A percentile compares a stretch with the other conserved stretches of the same genome.
These are phyloP conservation scores for Eurotiales sp. DNA, from an alignment of 2,329 filamentous ascomycete genomes.

Conservation along the genomic window DNA sequence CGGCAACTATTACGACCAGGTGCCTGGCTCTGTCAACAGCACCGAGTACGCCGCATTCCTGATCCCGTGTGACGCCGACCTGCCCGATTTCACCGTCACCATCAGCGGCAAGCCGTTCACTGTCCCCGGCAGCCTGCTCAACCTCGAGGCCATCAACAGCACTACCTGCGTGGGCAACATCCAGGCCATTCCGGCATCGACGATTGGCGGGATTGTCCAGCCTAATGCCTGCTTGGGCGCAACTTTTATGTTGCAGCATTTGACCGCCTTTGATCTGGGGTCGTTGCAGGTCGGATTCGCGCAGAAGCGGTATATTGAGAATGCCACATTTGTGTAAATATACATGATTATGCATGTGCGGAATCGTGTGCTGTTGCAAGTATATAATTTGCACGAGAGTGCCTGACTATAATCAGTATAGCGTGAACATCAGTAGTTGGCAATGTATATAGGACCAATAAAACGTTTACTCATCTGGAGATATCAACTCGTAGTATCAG, in stretches of 20 bases:
- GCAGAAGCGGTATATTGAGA: conserved; percentile 8
- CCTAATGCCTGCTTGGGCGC: conserved; percentile 9
- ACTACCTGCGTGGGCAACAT: conserved; percentile 11
- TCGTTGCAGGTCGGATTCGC: conserved; percentile 7
- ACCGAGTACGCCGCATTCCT: conserved; percentile 48
- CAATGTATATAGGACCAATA: too few relatives aligned
- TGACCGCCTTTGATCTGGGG: conserved; percentile 7
- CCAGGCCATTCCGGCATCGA: conserved; percentile 5
- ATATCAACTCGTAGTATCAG: too few relatives aligned
- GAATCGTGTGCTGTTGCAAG: too few relatives aligned
- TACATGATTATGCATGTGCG: too few relatives aligned
- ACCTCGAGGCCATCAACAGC: not conserved
- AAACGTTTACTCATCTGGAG: too few relatives aligned
- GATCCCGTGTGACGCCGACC: conserved; percentile 53
- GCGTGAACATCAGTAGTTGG: too few relatives aligned
- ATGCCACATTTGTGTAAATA: conserved; percentile 10
- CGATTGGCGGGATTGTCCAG: not conserved
- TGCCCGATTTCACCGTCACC: conserved; percentile 53
- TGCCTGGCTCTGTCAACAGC: conserved; percentile 48
- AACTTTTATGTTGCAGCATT: conserved; percentile 11
- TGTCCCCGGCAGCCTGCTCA: conserved; percentile 24
- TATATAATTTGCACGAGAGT: too few relatives aligned
- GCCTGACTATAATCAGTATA: too few relatives aligned
- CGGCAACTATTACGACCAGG: conserved; percentile 56
- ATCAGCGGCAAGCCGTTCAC: conserved; percentile 50